Evolutionary conservation across 495 filamentous ascomycete genomes (phyloP).

Genomic region (Penicillium bovifimosum): DNA sequence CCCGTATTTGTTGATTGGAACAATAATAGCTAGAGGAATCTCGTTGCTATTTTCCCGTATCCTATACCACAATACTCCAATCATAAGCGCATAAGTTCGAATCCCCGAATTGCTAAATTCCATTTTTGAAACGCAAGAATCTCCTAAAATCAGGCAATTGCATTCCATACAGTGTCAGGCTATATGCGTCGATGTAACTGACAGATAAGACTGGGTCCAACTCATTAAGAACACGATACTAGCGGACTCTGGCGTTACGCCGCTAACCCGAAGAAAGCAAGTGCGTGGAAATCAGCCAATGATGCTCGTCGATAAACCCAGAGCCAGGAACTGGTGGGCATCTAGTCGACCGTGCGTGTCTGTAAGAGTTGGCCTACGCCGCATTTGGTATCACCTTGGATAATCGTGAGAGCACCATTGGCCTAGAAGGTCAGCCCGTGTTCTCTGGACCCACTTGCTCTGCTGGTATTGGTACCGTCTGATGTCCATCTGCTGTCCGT

Average conservation of each 20-base stretch:
- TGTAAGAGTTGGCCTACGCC: constrained; percentile 20
- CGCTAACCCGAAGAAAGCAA: constrained; percentile 10
- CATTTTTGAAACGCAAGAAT: not conserved
- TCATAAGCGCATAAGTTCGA: not conserved
- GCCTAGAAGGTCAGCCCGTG: constrained; percentile 4
- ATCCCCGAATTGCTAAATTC: not conserved
- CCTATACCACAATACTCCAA: not conserved
- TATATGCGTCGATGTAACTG: not conserved
- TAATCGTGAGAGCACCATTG: constrained; percentile 19
- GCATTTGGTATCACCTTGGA: constrained; percentile 20
- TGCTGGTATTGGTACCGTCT: constrained; percentile 11
- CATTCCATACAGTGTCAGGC: not conserved
- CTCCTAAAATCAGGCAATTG: not conserved
- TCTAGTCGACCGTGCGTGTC: constrained; percentile 16
- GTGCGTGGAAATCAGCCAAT: constrained; percentile 11
- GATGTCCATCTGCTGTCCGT: not conserved
- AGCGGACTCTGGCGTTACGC: constrained; percentile 5
- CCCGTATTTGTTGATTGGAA: not conserved
- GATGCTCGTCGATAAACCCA: constrained; percentile 1
- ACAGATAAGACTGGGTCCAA: not conserved
- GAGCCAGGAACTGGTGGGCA: constrained; percentile 18
- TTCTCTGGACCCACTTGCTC: constrained; percentile 7
- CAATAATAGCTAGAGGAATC: not conserved
- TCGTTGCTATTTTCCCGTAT: not conserved
- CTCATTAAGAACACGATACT: not conserved